Evolutionary conservation across 2,329 filamentous ascomycete species (phyloP).

Genomic region (Ascomycota sp.): DNA sequence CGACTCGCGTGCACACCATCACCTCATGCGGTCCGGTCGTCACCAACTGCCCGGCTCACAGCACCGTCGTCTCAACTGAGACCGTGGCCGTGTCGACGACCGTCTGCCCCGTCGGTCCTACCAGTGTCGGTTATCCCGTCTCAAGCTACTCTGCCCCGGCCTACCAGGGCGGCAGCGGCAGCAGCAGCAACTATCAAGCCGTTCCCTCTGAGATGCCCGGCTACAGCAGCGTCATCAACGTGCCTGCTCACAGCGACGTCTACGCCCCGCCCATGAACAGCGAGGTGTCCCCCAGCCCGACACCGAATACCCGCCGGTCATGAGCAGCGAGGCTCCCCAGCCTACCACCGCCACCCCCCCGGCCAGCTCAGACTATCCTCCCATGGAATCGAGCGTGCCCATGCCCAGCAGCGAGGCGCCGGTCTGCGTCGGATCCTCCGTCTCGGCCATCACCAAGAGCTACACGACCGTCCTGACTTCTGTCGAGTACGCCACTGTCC

Average conservation of each 20-base stretch:
- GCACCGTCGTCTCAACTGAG: slow-evolving; percentile 16
- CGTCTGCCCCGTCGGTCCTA: slow-evolving; percentile 12
- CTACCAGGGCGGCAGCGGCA: not conserved
- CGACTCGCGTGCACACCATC: slow-evolving; percentile 38
- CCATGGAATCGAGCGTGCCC: too few species aligned
- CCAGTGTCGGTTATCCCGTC: not conserved
- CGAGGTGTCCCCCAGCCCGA: slow-evolving; percentile 1
- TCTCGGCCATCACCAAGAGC: slow-evolving; percentile 32
- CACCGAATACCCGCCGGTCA: slow-evolving; percentile 1
- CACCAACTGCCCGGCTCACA: slow-evolving; percentile 36
- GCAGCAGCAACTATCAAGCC: too few species aligned
- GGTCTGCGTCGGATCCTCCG: slow-evolving; percentile 16
- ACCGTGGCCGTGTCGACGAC: slow-evolving; percentile 19
- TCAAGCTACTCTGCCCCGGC: not conserved
- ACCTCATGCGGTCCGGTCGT: slow-evolving; percentile 39
- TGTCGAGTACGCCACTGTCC: slow-evolving; percentile 30
- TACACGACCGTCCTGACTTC: slow-evolving; percentile 35
- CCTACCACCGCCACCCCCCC: slow-evolving; percentile 1
- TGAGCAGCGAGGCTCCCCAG: slow-evolving; percentile 5
- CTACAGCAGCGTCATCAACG: too few species aligned
- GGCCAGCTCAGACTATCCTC: too few species aligned
- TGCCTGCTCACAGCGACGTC: not conserved
- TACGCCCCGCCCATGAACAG: not conserved
- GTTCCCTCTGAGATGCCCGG: too few species aligned
- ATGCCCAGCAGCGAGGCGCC: slow-evolving; percentile 2